Conservation (phyloP, 768 basidiomycete species). For the Rhizopogon salebrosus region DNA sequence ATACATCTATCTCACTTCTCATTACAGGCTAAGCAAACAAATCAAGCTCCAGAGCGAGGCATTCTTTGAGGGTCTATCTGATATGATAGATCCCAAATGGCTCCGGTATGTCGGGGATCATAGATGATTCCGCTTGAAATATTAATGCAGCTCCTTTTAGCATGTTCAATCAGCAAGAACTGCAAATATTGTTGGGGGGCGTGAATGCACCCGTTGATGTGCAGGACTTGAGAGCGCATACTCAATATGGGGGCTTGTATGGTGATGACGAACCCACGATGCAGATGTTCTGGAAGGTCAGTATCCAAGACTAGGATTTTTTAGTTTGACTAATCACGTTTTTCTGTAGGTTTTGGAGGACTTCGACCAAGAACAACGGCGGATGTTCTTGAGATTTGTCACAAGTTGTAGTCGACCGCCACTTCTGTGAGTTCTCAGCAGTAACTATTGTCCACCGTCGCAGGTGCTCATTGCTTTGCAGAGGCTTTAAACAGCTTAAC, state of each 20-base stretch:
- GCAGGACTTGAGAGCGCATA: conserved; percentile 71
- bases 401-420: conserved; percentile 91
- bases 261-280: conserved; percentile 69
- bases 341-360: conserved; percentile 59
- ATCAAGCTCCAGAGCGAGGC: conserved; percentile 79
- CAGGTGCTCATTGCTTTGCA: conserved; percentile 17
- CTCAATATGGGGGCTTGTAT: conserved; percentile 80
- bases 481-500: conserved; percentile 81
- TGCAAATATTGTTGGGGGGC: conserved; percentile 88
- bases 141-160: conserved; percentile 32
- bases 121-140: background rate
- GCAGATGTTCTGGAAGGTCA: conserved; percentile 75
- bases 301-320: background rate
- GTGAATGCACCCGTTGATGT: conserved; percentile 82
- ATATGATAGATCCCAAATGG: conserved; percentile 91
- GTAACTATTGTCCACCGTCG: background rate
- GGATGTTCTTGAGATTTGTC: conserved; percentile 80
- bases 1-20: conserved; percentile 86
- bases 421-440: conserved; percentile 53
- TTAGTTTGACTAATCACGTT: background rate
- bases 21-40: conserved; percentile 85
- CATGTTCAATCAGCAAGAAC: conserved; percentile 97
- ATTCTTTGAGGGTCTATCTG: conserved; percentile 89
- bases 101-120: conserved; percentile 43
- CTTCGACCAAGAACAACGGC: conserved; percentile 77